Conservation (phyloP, 176 grass and related monocot genomes). For the Cymbopogon citratus region DNA sequence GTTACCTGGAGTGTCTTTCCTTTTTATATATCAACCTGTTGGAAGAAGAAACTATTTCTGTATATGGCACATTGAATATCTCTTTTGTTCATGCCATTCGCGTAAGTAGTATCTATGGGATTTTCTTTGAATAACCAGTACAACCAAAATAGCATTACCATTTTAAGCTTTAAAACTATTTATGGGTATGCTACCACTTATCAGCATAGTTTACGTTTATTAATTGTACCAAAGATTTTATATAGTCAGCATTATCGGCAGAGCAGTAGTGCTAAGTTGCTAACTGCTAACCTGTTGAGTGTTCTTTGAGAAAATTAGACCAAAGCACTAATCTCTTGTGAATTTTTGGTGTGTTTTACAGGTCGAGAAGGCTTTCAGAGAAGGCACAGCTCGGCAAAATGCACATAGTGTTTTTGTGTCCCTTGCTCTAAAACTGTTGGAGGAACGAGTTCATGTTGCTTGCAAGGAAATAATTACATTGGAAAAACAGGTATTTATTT, state of each 20-base stretch:
- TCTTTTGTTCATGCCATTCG: neutral
- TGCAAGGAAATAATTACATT: slow-evolving; percentile 96
- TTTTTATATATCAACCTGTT: neutral
- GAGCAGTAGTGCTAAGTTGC: neutral
- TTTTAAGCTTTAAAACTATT: slow-evolving; percentile 2
- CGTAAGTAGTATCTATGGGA: neutral
- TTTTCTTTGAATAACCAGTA: neutral
- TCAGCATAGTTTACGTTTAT: slow-evolving; percentile 3
- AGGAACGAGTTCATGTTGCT: slow-evolving; percentile 91
- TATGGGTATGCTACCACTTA: neutral
- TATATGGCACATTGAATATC: neutral
- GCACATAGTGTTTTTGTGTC: slow-evolving; percentile 90
- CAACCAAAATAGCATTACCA: neutral
- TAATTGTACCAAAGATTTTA: neutral
- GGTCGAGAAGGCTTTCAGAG: slow-evolving; percentile 93
- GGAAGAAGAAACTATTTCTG: neutral
- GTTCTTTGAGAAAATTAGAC: neutral
- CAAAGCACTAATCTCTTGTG: neutral
- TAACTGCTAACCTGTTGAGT: neutral
- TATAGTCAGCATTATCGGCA: neutral
- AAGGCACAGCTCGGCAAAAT: slow-evolving; percentile 92
- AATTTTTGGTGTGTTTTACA: slow-evolving; percentile 19
- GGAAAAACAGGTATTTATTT: slow-evolving; percentile 77
- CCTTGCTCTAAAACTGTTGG: slow-evolving; percentile 81
- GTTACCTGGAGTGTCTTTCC: neutral